A percentile compares a stretch with the other conserved stretches of the same genome.
phyloP scores from a whole-genome alignment of 306 rosid species.

The Nissolia schottii region DNA sequence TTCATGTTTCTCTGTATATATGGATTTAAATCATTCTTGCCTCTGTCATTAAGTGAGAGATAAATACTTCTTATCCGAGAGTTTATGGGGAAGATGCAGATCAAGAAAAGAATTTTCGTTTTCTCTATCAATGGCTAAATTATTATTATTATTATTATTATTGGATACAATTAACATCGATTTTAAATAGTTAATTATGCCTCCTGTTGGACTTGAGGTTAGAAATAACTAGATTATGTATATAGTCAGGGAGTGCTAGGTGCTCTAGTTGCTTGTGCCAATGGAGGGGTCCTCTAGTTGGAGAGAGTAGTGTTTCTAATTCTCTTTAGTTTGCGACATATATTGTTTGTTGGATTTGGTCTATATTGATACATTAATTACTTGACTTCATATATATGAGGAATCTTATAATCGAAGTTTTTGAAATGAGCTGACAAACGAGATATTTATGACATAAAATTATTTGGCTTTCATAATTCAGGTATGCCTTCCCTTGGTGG shows the following conservation, averaged over 20 bases:
- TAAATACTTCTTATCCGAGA: not conserved
- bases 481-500: conserved; percentile 97
- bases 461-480: conserved; percentile 25
- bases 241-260: not conserved
- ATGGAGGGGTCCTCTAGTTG: not conserved
- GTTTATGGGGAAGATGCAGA: not conserved
- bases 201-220: not conserved
- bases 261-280: not conserved
- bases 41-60: not conserved
- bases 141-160: no score
- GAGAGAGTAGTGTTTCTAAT: not conserved
- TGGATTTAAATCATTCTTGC: not conserved
- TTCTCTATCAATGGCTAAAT: conserved; percentile 3
- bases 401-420: not conserved
- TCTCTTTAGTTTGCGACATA: not conserved
- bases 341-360: not conserved
- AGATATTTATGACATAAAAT: conserved; percentile 12
- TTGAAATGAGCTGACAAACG: conserved; percentile 10
- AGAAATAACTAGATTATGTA: conserved; percentile 1
- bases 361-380: not conserved
- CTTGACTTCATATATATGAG: not conserved
- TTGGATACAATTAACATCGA: not conserved
- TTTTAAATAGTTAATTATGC: not conserved
- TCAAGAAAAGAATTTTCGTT: not conserved
- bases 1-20: not conserved